phyloP scores from a whole-genome alignment of 2,329 filamentous ascomycete genomes.

The Xylaria sp. region DNA sequence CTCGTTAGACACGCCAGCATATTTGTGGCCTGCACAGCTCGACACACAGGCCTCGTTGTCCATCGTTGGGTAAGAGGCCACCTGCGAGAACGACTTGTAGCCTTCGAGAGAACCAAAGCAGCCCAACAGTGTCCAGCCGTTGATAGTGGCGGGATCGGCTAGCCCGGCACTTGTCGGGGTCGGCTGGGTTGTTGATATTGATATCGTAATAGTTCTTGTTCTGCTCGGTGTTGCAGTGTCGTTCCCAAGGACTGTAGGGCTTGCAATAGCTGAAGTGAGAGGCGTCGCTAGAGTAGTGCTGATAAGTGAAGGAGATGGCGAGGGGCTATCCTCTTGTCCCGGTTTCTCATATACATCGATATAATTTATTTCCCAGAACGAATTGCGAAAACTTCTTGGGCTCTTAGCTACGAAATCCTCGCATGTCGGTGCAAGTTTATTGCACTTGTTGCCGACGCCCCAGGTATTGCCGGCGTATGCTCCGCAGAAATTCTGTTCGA shows the following conservation, averaged over 20 bases:
- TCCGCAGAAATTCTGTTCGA: slow-evolving; percentile 70
- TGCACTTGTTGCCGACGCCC: slow-evolving; percentile 48
- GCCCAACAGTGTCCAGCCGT: slow-evolving; percentile 36
- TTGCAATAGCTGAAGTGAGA: slow-evolving; percentile 14
- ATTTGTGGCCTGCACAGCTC: slow-evolving; percentile 45
- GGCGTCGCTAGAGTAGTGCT: slow-evolving; percentile 10
- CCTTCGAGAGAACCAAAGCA: slow-evolving; percentile 50
- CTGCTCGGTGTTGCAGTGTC: slow-evolving; percentile 23
- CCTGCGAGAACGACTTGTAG: slow-evolving; percentile 45
- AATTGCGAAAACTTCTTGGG: slow-evolving; percentile 49
- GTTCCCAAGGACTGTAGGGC: slow-evolving; percentile 1
- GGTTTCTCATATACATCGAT: slow-evolving; percentile 53
- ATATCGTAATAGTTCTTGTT: slow-evolving; percentile 39
- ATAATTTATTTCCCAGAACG: slow-evolving; percentile 61
- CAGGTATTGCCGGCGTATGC: slow-evolving; percentile 67
- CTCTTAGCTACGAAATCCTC: slow-evolving; percentile 53
- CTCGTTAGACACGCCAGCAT: slow-evolving; percentile 48
- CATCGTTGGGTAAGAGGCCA: slow-evolving; percentile 45
- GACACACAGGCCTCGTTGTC: slow-evolving; percentile 47
- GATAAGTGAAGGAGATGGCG: slow-evolving; percentile 17
- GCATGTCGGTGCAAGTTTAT: slow-evolving; percentile 50
- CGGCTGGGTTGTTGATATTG: slow-evolving; percentile 32
- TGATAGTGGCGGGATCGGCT: slow-evolving; percentile 26
- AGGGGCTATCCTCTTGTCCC: slow-evolving; percentile 12
- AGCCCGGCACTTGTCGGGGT: slow-evolving; percentile 26